phyloP scores from a whole-genome alignment of 306 rosid genomes.

The Clitoria ternatea region DNA sequence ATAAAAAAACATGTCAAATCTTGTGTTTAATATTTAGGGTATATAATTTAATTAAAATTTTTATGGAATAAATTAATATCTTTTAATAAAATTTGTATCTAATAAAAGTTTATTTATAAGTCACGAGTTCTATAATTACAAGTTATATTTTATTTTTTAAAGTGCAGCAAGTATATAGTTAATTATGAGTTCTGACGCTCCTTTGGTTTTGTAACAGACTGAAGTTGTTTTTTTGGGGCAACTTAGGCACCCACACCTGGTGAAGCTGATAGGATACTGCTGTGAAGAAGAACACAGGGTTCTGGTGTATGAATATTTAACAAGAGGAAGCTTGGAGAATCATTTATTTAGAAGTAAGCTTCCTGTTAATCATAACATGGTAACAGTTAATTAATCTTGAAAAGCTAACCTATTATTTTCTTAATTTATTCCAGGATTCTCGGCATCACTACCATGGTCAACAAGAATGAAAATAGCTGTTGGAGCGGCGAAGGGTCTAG shows the following conservation, averaged over 20 bases:
- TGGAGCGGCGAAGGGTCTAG: conserved; percentile 91
- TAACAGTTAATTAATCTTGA: not conserved
- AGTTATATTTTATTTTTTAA: too few species aligned
- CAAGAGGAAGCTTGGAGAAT: conserved; percentile 94
- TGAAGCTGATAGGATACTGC: conserved; percentile 86
- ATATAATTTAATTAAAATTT: too few species aligned
- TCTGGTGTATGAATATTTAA: conserved; percentile 77
- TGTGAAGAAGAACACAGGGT: conserved; percentile 87
- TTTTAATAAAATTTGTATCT: too few species aligned
- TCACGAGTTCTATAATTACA: too few species aligned
- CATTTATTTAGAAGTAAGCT: conserved; percentile 81
- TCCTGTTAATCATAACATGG: not conserved
- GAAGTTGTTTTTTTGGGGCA: conserved; percentile 89
- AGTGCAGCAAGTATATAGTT: too few species aligned
- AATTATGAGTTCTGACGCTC: conserved; percentile 7
- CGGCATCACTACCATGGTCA: conserved; percentile 77
- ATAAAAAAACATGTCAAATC: too few species aligned
- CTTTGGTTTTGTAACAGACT: conserved; percentile 44
- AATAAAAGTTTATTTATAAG: too few species aligned
- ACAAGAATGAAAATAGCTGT: conserved; percentile 87
- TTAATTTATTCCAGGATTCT: conserved; percentile 44
- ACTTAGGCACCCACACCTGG: conserved; percentile 80
- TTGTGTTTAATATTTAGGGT: too few species aligned
- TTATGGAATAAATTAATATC: too few species aligned
- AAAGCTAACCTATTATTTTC: not conserved